Evolutionary conservation across 805 yeast species (phyloP).

Genomic region (Ogataea paraovalis): DNA sequence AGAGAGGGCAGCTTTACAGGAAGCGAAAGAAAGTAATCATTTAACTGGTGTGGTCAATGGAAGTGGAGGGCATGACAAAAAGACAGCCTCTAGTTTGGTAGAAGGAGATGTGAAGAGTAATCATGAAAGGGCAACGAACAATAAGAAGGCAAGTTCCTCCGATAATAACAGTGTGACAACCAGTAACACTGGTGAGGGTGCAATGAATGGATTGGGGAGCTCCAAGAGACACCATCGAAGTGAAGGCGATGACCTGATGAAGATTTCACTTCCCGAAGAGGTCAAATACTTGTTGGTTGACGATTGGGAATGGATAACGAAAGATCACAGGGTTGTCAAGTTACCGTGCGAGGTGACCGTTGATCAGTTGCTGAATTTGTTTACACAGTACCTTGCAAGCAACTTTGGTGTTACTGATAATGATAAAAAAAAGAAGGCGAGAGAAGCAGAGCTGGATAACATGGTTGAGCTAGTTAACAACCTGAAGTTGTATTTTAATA

Average conservation of each 20-base stretch:
- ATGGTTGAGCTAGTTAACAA: constrained; percentile 70
- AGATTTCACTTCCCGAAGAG: constrained; percentile 57
- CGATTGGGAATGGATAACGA: constrained; percentile 92
- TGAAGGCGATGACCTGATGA: constrained; percentile 19
- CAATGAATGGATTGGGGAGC: too few relatives aligned
- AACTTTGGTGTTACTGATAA: neutral
- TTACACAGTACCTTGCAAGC: constrained; percentile 20
- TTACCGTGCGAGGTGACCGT: constrained; percentile 60
- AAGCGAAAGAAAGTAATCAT: neutral
- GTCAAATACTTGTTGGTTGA: constrained; percentile 74
- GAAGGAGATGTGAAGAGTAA: neutral
- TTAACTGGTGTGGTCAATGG: constrained; percentile 7
- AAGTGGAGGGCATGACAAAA: neutral
- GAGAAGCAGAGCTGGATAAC: constrained; percentile 43
- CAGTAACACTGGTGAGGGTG: neutral
- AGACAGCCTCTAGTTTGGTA: neutral
- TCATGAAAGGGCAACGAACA: neutral
- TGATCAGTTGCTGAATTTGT: constrained; percentile 50
- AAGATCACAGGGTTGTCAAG: constrained; percentile 64
- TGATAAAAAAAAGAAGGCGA: neutral
- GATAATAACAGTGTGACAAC: neutral
- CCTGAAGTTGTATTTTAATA: constrained; percentile 67
- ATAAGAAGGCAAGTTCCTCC: neutral
- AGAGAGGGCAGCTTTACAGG: constrained; percentile 9
- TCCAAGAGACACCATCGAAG: neutral